These are phyloP conservation scores for Debaryomyces sp. DNA, from an alignment of 1,139 yeast genomes.

Conservation along the genomic window DNA sequence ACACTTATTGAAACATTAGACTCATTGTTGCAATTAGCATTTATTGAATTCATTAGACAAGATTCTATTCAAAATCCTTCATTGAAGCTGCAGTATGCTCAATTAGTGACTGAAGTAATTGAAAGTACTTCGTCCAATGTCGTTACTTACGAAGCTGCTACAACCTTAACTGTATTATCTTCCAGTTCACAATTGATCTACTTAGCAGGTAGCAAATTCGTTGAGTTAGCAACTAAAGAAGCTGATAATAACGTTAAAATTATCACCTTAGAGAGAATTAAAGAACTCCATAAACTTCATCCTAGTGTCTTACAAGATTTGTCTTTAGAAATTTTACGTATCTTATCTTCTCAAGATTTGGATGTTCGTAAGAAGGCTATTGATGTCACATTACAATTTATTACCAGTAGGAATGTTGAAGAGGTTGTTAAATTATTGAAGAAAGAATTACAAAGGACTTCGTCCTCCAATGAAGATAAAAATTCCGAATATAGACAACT, in stretches of 20 bases:
- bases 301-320: slow-evolving; percentile 88
- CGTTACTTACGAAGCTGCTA: slow-evolving; percentile 91
- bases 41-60: slow-evolving; percentile 87
- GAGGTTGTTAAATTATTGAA: slow-evolving; percentile 90
- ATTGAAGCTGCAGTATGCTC: slow-evolving; percentile 70
- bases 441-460: slow-evolving; percentile 82
- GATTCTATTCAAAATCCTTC: slow-evolving; percentile 71
- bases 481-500: slow-evolving; percentile 85
- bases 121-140: slow-evolving; percentile 71
- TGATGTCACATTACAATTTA: slow-evolving; percentile 76
- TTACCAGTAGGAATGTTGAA: slow-evolving; percentile 88
- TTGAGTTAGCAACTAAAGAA: slow-evolving; percentile 88
- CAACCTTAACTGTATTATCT: slow-evolving; percentile 76
- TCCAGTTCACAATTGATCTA: slow-evolving; percentile 66
- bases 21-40: slow-evolving; percentile 83
- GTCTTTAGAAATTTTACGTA: slow-evolving; percentile 83
- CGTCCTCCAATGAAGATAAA: slow-evolving; percentile 71
- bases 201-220: slow-evolving; percentile 80
- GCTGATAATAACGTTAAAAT: slow-evolving; percentile 92
- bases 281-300: slow-evolving; percentile 67
- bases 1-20: slow-evolving; percentile 69
- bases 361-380: slow-evolving; percentile 91
- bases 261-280: slow-evolving; percentile 68
- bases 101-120: slow-evolving; percentile 71
- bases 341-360: slow-evolving; percentile 82